Conservation (phyloP, 2,329 filamentous ascomycete genomes). For the Nemania sp. region DNA sequence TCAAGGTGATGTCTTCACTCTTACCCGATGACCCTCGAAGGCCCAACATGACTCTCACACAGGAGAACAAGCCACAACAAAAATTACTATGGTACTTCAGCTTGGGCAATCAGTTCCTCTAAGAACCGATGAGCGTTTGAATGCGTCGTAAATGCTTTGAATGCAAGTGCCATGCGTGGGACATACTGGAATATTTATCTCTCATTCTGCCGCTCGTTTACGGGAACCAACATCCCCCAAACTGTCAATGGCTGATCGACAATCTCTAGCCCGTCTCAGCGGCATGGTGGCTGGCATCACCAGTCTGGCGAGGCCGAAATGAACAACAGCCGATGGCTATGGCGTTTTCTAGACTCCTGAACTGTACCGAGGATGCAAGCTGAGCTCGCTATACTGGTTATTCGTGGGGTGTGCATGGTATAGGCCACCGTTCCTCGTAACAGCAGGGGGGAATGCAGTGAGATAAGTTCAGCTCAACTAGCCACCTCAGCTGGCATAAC, state of each 20-base stretch:
- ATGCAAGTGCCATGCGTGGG: not conserved
- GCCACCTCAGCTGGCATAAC: constrained; percentile 26
- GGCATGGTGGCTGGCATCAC: not conserved
- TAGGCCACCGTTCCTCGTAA: not conserved
- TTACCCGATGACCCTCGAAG: constrained; percentile 32
- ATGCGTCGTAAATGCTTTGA: not conserved
- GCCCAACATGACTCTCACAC: constrained; percentile 32
- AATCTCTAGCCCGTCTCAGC: not conserved
- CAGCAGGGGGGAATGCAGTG: not conserved
- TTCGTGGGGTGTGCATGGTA: constrained; percentile 1
- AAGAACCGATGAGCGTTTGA: constrained; percentile 15
- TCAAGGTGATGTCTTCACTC: not conserved
- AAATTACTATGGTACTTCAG: constrained; percentile 32
- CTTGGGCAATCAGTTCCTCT: constrained; percentile 30
- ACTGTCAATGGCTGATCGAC: not conserved
- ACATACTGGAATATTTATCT: constrained; percentile 8
- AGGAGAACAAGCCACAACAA: constrained; percentile 26
- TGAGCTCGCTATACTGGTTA: not conserved
- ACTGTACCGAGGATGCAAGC: not conserved
- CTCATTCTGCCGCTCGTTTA: not conserved
- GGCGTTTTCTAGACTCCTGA: constrained; percentile 3
- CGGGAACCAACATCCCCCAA: not conserved
- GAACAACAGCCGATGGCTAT: not conserved
- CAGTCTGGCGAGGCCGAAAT: constrained; percentile 4
- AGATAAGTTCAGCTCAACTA: constrained; percentile 15